Conservation (phyloP, 345 rosid species). For the Mangifera indica region DNA sequence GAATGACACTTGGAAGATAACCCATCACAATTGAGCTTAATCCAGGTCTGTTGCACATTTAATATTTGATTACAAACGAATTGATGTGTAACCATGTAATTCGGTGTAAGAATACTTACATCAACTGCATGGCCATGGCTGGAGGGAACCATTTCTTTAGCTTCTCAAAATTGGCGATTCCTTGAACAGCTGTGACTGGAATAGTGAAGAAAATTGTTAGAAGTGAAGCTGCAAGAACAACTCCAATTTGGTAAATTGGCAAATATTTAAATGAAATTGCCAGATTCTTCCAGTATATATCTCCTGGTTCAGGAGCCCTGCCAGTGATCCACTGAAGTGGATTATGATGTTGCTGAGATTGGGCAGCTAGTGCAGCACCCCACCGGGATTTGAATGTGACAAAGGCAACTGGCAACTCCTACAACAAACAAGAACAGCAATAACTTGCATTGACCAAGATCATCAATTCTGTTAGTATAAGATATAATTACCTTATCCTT, state of each 20-base stretch:
- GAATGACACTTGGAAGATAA: constrained; percentile 88
- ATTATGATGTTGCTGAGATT: constrained; percentile 80
- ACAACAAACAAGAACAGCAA: constrained; percentile 4
- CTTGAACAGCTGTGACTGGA: constrained; percentile 93
- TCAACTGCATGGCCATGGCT: constrained; percentile 68
- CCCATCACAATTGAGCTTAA: constrained; percentile 83
- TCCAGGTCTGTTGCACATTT: constrained; percentile 65
- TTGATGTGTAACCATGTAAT: too few species aligned
- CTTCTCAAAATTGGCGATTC: constrained; percentile 84
- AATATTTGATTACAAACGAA: too few species aligned
- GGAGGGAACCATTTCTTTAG: constrained; percentile 89
- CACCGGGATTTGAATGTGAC: constrained; percentile 73
- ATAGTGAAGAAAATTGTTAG: constrained; percentile 83
- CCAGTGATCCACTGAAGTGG: constrained; percentile 76
- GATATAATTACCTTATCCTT: constrained; percentile 44
- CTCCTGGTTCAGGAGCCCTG: constrained; percentile 84
- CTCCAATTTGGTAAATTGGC: constrained; percentile 64
- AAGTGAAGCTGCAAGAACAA: constrained; percentile 66
- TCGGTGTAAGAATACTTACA: constrained; percentile 42
- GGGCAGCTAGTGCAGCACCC: constrained; percentile 71
- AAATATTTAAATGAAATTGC: constrained; percentile 47
- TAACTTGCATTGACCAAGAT: neutral
- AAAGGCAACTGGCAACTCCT: constrained; percentile 88
- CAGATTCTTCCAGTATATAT: constrained; percentile 76
- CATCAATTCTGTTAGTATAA: neutral